A percentile compares a stretch with the other conserved stretches of the same genome.
These are phyloP conservation scores for Fusarium phyllophilum DNA, from an alignment of 2,329 filamentous ascomycete genomes.

Conservation along the genomic window DNA sequence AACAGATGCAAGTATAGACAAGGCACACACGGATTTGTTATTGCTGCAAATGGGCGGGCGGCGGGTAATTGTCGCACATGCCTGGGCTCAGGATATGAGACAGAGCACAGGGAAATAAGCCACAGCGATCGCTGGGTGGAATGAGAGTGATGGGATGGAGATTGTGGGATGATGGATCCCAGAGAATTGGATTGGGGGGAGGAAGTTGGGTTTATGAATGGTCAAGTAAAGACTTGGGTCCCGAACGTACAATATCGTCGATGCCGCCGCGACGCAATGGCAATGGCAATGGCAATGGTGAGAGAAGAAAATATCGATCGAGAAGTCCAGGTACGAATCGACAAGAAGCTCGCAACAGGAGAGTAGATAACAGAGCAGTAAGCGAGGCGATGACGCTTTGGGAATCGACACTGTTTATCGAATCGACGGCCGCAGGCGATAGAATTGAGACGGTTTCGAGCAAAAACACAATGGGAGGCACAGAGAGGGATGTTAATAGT, in stretches of 20 bases:
- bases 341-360: not conserved
- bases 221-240: slow-evolving; percentile 14
- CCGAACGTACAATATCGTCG: slow-evolving; percentile 15
- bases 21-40: slow-evolving; percentile 37
- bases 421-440: slow-evolving; percentile 18
- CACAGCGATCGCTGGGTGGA: slow-evolving; percentile 25
- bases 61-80: slow-evolving; percentile 37
- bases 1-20: slow-evolving; percentile 14
- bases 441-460: slow-evolving; percentile 6
- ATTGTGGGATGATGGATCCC: slow-evolving; percentile 5
- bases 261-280: not conserved
- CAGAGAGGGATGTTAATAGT: slow-evolving; percentile 6
- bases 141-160: slow-evolving; percentile 18
- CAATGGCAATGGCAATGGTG: not conserved
- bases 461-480: slow-evolving; percentile 2
- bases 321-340: not conserved
- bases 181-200: not conserved
- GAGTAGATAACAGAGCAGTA: not conserved
- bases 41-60: slow-evolving; percentile 20
- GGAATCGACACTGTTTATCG: slow-evolving; percentile 30
- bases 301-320: slow-evolving; percentile 4
- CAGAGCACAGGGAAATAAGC: slow-evolving; percentile 24
- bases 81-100: slow-evolving; percentile 30
- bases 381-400: not conserved
- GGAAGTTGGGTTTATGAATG: slow-evolving; percentile 18